Evolutionary conservation across 2,329 filamentous ascomycete genomes (phyloP), one percentile per base, ranked within the genome.

Genomic region (Colletotrichum graminicola): DNA sequence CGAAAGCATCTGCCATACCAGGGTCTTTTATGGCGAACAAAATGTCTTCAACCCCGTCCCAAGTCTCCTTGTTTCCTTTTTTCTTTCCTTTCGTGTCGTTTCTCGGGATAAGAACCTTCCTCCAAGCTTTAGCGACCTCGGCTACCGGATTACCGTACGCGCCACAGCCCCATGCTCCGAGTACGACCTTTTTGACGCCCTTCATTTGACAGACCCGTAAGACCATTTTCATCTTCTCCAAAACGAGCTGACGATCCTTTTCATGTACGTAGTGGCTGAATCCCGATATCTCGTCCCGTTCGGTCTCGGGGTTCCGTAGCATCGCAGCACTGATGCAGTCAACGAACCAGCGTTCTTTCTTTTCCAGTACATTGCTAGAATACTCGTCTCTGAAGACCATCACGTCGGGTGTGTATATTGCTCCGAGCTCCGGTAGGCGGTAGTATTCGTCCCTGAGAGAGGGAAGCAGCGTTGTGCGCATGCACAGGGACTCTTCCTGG

Each of bases 101-200:
- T 36, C 45, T 76, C 0, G 72, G 75, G n/a, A 75, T 36, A 1
- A 81, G 66, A 0, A 79, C 78, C 47, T 79, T 80, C 16, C 77
- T 76, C 79, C 90, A 92, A 0, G 86, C 83, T 23, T 81, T 79
- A 18, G 89, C 89, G 39, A 92, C 80, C 77, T 91, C 88, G 1
- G 79, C 79, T 0, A 90, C 84, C 0, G 90, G 90, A 73, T 92
- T 91, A 0, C 88, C 89, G 68, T 90, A 89, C 0, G 88, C 88
- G 3, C 90, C 90, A 71, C 89, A 91, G 0, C 90, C 90, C 89
- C 89, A 91, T 0, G 90, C 89, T 0, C 90, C 90, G 0, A 92
- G 80, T 0, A 92, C 86, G 0, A 91, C 75, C 66, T 80, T 84
- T 47, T 79, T 81, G 5, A 82, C 82, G 0, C 86, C 85, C 68